phyloP scores from a whole-genome alignment of 257 asterid species.

The Solanum sparsipilum region DNA sequence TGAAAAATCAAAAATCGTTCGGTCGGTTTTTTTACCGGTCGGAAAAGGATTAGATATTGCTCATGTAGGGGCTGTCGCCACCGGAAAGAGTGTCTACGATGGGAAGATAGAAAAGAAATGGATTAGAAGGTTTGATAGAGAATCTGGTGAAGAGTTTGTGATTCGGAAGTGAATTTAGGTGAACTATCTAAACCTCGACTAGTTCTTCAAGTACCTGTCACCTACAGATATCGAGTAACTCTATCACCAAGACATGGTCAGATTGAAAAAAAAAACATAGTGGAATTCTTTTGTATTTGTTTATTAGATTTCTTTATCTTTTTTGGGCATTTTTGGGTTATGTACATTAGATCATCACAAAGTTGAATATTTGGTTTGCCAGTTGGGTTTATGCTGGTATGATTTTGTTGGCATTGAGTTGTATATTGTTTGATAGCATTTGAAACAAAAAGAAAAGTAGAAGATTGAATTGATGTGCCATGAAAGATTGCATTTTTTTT shows the following conservation, averaged over 20 bases:
- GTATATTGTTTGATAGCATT: background rate
- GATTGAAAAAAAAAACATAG: background rate
- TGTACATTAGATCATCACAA: background rate
- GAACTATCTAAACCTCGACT: background rate
- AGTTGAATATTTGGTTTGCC: background rate
- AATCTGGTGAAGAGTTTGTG: background rate
- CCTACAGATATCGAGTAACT: background rate
- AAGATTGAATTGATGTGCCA: background rate
- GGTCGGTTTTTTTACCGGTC: background rate
- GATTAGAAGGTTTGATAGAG: conserved; percentile 4
- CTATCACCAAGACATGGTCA: background rate
- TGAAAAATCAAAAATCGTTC: background rate
- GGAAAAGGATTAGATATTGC: conserved; percentile 1
- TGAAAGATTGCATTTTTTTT: background rate
- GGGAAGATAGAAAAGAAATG: background rate
- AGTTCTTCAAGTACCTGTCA: background rate
- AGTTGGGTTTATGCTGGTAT: background rate
- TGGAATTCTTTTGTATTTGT: background rate
- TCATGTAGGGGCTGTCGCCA: background rate
- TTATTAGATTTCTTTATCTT: background rate
- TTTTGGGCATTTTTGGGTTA: background rate
- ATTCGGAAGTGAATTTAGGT: background rate
- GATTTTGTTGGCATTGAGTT: background rate
- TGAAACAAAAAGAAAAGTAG: background rate
- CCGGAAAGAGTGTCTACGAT: background rate